A percentile compares a stretch with the other conserved stretches of the same genome.
These are phyloP conservation scores for Daldinia sp. DNA, from an alignment of 2,329 filamentous ascomycete species.

Conservation along the genomic window DNA sequence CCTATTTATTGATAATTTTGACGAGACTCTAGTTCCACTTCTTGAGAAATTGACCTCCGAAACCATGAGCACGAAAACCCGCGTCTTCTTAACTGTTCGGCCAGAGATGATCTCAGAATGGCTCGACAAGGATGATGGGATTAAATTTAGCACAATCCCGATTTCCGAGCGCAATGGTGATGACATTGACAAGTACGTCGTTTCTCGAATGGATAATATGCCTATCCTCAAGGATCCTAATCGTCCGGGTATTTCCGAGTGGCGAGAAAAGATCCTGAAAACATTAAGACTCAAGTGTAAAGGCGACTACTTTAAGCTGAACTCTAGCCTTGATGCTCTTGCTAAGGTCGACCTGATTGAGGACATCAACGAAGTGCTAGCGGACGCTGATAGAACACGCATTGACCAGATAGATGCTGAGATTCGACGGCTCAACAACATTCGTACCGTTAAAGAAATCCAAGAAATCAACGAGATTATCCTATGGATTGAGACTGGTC, in stretches of 20 bases:
- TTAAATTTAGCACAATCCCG: constrained; percentile 37
- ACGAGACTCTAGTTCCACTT: constrained; percentile 37
- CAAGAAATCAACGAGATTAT: constrained; percentile 51
- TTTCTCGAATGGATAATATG: constrained; percentile 45
- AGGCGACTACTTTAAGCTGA: constrained; percentile 46
- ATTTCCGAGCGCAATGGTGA: constrained; percentile 41
- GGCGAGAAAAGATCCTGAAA: constrained; percentile 45
- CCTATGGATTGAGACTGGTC: constrained; percentile 46
- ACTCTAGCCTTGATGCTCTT: constrained; percentile 46
- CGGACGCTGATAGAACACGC: constrained; percentile 44
- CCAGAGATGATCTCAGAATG: constrained; percentile 34
- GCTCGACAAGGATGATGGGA: constrained; percentile 18
- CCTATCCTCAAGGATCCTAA: constrained; percentile 42
- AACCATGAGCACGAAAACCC: constrained; percentile 35
- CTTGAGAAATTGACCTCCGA: constrained; percentile 39
- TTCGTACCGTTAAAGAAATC: constrained; percentile 47
- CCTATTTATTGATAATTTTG: constrained; percentile 46
- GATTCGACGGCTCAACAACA: constrained; percentile 45
- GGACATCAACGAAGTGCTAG: constrained; percentile 46
- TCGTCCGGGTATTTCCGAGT: constrained; percentile 43
- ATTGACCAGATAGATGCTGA: constrained; percentile 47
- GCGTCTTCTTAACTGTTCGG: constrained; percentile 43
- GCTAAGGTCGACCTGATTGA: constrained; percentile 48
- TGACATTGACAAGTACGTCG: constrained; percentile 47
- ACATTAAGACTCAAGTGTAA: constrained; percentile 42